phyloP scores from a whole-genome alignment of 2,329 filamentous ascomycete genomes.

The Fusarium sacchari region DNA sequence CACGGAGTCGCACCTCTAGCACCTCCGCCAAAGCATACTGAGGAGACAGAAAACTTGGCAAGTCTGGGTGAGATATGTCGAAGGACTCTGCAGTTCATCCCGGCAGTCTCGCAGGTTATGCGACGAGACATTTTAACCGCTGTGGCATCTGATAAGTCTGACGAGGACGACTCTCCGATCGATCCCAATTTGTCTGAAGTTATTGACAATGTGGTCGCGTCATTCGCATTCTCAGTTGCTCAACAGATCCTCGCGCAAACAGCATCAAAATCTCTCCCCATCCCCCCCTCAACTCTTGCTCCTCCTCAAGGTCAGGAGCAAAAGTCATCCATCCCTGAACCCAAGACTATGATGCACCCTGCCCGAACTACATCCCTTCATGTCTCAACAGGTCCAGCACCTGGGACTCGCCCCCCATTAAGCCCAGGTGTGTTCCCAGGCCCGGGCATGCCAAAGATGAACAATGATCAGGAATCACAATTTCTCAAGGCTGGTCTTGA shows the following conservation, averaged over 20 bases:
- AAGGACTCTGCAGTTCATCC: conserved; percentile 84
- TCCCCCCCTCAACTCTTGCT: conserved; percentile 67
- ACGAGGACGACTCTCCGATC: conserved; percentile 48
- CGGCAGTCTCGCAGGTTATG: conserved; percentile 80
- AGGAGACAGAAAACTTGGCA: conserved; percentile 77
- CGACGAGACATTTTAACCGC: conserved; percentile 79
- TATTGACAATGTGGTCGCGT: conserved; percentile 78
- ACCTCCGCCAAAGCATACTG: conserved; percentile 59
- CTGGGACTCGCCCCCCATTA: conserved; percentile 50
- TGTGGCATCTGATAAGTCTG: conserved; percentile 55
- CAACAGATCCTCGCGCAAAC: conserved; percentile 83
- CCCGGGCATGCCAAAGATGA: conserved; percentile 54
- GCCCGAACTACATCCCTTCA: conserved; percentile 70
- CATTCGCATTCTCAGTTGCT: conserved; percentile 80
- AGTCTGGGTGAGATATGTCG: conserved; percentile 89
- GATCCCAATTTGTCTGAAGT: conserved; percentile 59
- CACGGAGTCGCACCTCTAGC: conserved; percentile 66
- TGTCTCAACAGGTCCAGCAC: conserved; percentile 51
- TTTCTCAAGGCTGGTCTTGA: conserved; percentile 75
- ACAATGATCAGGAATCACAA: conserved; percentile 54
- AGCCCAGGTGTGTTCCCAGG: conserved; percentile 67
- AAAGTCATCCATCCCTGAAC: conserved; percentile 71
- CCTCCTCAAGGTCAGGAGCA: conserved; percentile 62
- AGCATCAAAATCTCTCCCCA: conserved; percentile 72
- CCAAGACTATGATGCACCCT: conserved; percentile 77